Base-by-base conservation (phyloP, 176 grass and related monocot species). In the Luzula sylvatica region DNA sequence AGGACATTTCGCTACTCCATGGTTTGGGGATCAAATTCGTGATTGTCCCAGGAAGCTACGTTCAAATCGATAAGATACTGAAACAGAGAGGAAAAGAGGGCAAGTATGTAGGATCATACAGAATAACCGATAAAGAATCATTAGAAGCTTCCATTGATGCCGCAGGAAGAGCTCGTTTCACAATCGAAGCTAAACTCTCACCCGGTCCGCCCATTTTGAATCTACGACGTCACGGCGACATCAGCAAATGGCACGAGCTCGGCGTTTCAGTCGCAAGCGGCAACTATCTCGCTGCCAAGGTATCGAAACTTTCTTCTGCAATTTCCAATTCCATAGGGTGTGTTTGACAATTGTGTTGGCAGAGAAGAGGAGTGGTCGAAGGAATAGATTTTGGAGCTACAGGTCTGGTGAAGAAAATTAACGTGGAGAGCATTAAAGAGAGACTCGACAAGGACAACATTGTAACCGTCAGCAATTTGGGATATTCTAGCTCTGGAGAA, bases 1-100 rank as follows among this genome's bases (percentile, higher is more conserved):
- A 95, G 83, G 89, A 95, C 74, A 88, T 95, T 58, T 95, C 89
- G 14, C 79, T 95, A 38, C 89, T 95, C 52, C 89, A 95, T 66
- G 89, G 89, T 45, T 70, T 95, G 61, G 89, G 89, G 42, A 88
- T 95, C 65, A 95, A 84, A 49, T 95, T 95, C 78, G 76, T 95
- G 38, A 71, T 95, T 56, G 89, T 95, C 73, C 89, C 89, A 63
- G 83, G 89, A 72, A 88, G 83, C 21, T 78, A 83, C 77, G 80
- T 88, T 67, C 84, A 88, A 46, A 95, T 95, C 40, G 83, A 95
- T 75, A 95, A 88, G 65, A 54, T 88, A 15, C 72, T 95, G 70
- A 68, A 81, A 44, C 73, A 95, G 54, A 88, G 76, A 85, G 89
- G 83, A 49, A 88, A 70, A 50, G 78, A 88, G 73, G 80, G 73